Base-by-base conservation (phyloP, 257 asterid genomes). In the Solanum chiquidenum region DNA sequence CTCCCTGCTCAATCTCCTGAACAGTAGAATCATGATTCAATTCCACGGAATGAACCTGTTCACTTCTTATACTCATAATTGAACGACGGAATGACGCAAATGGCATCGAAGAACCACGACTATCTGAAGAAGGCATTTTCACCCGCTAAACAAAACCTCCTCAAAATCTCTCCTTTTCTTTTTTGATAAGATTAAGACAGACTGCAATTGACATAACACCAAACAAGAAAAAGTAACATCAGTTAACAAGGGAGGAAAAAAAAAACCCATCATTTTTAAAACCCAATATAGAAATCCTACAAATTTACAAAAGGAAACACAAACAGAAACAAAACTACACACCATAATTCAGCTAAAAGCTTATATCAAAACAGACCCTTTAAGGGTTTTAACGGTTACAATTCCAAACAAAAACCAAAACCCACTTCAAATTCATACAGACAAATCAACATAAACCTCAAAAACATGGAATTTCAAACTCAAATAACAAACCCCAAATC, bases 51-150 rank as follows among this genome's bases (percentile, higher is more conserved):
- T 92, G 95, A 84, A 94, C 90, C 76, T 92, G 98, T 88, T 94
- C 98, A 46, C 88, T 82, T 75, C 95, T 92, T 69, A 93, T 71
- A 23, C 92, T 87, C 90, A 95, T 44, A 85, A 95, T 92, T 80
- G 98, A 89, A 72, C 98, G 97, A 40, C 99, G 98, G 90, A 96
- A 96, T 8, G 98, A 91, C 23, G 96, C 93, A 90, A 96, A 95
- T 46, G 96, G 95, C 87, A 93, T 87, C 23, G 92, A 33, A 82
- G 94, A 93, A 83, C 95, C 94, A 83, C 91, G 94, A 87, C 86
- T 91, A 74, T 92, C 93, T 29, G 98, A 89, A 80, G 98, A 92
- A 83, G 98, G 98, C 99, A 96, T 95, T 88, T 71, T 91, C 79
- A 44, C 89, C 75, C 86, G 44, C 88, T 11, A 60, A 66, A 44